Conservation (phyloP, 306 rosid species). For the Pueraria montana region DNA sequence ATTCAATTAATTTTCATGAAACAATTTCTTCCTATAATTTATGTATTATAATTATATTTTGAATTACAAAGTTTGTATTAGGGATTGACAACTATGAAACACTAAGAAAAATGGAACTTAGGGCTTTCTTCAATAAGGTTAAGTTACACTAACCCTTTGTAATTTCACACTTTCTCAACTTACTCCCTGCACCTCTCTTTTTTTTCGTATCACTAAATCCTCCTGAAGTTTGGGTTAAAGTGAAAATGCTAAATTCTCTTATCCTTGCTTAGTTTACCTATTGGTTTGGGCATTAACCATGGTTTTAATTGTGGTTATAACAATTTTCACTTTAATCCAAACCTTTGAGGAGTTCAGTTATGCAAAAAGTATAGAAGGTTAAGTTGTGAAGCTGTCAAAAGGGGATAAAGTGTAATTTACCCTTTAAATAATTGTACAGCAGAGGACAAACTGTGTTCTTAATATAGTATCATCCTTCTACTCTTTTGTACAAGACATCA, state of each 20-base stretch:
- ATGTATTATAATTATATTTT: too few species aligned
- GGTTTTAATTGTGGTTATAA: not conserved
- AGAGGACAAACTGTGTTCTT: conserved; percentile 25
- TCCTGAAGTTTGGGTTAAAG: not conserved
- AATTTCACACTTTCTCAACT: not conserved
- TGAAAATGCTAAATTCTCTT: not conserved
- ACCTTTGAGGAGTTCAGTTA: not conserved
- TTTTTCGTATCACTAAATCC: not conserved
- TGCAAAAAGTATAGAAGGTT: not conserved
- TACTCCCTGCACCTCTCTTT: not conserved
- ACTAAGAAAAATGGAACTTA: not conserved
- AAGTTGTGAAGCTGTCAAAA: not conserved
- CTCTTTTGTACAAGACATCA: conserved; percentile 29
- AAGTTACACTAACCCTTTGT: not conserved
- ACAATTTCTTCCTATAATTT: not conserved
- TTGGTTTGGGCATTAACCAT: not conserved
- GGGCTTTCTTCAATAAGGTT: not conserved
- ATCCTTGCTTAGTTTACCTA: not conserved
- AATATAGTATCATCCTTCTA: not conserved
- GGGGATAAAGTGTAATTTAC: not conserved
- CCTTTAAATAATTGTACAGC: not conserved
- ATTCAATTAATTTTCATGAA: not conserved
- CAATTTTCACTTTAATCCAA: not conserved
- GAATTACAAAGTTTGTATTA: not conserved
- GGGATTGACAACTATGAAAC: not conserved